phyloP scores from a whole-genome alignment of 768 basidiomycete genomes.

The Boletus subcaerulescens region DNA sequence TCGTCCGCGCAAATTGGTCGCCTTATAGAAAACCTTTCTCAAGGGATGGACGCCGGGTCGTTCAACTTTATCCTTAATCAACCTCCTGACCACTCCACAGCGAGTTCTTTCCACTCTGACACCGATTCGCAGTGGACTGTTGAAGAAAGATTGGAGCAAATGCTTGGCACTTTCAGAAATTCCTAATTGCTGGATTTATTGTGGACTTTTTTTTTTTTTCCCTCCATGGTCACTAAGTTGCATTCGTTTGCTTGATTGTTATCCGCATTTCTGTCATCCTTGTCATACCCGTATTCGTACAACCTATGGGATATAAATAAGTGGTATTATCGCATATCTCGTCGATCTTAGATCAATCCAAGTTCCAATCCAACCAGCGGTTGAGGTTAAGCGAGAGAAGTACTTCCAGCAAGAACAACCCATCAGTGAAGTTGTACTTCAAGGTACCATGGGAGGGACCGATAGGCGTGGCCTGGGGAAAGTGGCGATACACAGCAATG shows the following conservation, averaged over 20 bases:
- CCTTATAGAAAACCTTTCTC: conserved; percentile 79
- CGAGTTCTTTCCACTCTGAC: conserved; percentile 61
- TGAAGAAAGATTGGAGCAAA: conserved; percentile 73
- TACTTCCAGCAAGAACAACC: conserved; percentile 57
- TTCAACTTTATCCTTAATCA: conserved; percentile 66
- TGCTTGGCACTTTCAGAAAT: conserved; percentile 47
- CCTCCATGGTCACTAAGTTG: conserved; percentile 6
- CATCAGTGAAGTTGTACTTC: conserved; percentile 61
- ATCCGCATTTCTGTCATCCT: conserved; percentile 17
- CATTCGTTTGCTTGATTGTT: conserved; percentile 17
- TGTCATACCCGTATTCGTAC: conserved; percentile 32
- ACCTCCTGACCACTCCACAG: conserved; percentile 49
- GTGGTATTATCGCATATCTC: conserved; percentile 14
- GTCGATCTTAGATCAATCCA: conserved; percentile 30
- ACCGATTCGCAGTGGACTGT: conserved; percentile 65
- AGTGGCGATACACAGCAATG: conserved; percentile 59
- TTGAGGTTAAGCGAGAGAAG: conserved; percentile 68
- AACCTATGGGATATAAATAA: conserved; percentile 35
- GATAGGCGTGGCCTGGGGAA: conserved; percentile 50
- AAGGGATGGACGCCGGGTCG: conserved; percentile 77
- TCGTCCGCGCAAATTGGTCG: conserved; percentile 77
- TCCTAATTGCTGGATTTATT: conserved; percentile 30
- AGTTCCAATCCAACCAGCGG: conserved; percentile 66
- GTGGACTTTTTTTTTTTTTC: conserved; percentile 11
- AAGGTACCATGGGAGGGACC: conserved; percentile 64